Conservation (phyloP, 768 basidiomycete species). For the Myochromella boudieri region DNA sequence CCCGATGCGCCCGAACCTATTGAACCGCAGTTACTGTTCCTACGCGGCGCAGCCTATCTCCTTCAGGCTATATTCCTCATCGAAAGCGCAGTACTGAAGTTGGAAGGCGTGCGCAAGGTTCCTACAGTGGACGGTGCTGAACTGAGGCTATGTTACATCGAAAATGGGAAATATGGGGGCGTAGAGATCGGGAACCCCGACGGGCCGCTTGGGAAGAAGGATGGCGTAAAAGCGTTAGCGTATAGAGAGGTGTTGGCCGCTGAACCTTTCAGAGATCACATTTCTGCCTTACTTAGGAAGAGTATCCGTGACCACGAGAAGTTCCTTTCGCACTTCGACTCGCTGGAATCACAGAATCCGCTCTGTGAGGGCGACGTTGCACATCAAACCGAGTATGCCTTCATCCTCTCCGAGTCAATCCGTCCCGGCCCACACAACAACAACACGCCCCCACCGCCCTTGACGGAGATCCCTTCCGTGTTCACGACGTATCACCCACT, state of each 20-base stretch:
- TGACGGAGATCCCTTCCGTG: slow-evolving; percentile 52
- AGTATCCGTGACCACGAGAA: slow-evolving; percentile 82
- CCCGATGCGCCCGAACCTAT: slow-evolving; percentile 85
- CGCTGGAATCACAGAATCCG: slow-evolving; percentile 48
- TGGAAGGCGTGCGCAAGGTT: slow-evolving; percentile 68
- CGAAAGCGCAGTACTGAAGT: slow-evolving; percentile 65
- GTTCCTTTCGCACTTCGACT: slow-evolving; percentile 82
- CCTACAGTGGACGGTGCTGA: slow-evolving; percentile 69
- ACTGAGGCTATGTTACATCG: slow-evolving; percentile 72
- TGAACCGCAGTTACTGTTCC: slow-evolving; percentile 81
- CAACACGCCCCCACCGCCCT: slow-evolving; percentile 26
- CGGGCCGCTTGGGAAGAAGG: slow-evolving; percentile 64
- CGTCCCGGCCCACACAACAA: slow-evolving; percentile 61
- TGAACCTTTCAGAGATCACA: slow-evolving; percentile 55
- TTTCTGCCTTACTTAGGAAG: slow-evolving; percentile 63
- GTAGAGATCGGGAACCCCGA: slow-evolving; percentile 82
- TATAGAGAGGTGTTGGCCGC: slow-evolving; percentile 64
- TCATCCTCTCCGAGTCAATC: slow-evolving; percentile 63
- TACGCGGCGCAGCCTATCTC: slow-evolving; percentile 80
- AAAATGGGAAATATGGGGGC: slow-evolving; percentile 78
- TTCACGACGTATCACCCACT: slow-evolving; percentile 92
- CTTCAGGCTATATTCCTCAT: slow-evolving; percentile 77
- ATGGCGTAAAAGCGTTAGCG: slow-evolving; percentile 59
- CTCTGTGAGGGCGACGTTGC: slow-evolving; percentile 44
- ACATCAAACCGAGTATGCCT: slow-evolving; percentile 63